Percentiles rank a stretch among this genome's conserved stretches.
Conservation (phyloP, 345 rosid species). For the Microcos paniculata region DNA sequence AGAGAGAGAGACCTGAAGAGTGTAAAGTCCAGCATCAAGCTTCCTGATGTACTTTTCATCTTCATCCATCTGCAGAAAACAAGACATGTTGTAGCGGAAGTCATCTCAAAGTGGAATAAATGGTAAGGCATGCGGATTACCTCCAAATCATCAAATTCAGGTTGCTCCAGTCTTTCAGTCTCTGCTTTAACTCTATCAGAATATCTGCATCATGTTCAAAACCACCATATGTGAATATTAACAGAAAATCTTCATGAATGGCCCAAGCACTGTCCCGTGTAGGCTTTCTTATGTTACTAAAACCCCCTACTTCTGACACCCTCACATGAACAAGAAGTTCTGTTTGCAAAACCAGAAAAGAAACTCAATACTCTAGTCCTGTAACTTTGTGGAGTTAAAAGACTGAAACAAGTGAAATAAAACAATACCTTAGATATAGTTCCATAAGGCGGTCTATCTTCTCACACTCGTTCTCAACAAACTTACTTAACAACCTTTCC, state of each 20-base stretch:
- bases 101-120: slow-evolving; percentile 12
- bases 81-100: slow-evolving; percentile 4
- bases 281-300: not conserved
- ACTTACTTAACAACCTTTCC: slow-evolving; percentile 86
- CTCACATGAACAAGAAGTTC: not conserved
- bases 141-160: slow-evolving; percentile 90
- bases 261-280: no score
- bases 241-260: not conserved
- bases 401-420: not conserved
- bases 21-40: slow-evolving; percentile 92
- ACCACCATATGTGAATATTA: not conserved
- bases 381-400: not conserved
- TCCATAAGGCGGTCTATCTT: slow-evolving; percentile 98
- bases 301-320: not conserved
- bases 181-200: slow-evolving; percentile 78
- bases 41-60: slow-evolving; percentile 79
- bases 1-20: slow-evolving; percentile 72
- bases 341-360: slow-evolving; percentile 5
- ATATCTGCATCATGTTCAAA: slow-evolving; percentile 49
- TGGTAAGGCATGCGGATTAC: slow-evolving; percentile 33
- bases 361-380: not conserved
- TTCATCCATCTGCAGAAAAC: slow-evolving; percentile 70
- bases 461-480: slow-evolving; percentile 92
- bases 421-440: slow-evolving; percentile 66
- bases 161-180: slow-evolving; percentile 62